Base-by-base conservation (phyloP, 1,284 basidiomycete species). In the Heterobasidion occidentale region DNA sequence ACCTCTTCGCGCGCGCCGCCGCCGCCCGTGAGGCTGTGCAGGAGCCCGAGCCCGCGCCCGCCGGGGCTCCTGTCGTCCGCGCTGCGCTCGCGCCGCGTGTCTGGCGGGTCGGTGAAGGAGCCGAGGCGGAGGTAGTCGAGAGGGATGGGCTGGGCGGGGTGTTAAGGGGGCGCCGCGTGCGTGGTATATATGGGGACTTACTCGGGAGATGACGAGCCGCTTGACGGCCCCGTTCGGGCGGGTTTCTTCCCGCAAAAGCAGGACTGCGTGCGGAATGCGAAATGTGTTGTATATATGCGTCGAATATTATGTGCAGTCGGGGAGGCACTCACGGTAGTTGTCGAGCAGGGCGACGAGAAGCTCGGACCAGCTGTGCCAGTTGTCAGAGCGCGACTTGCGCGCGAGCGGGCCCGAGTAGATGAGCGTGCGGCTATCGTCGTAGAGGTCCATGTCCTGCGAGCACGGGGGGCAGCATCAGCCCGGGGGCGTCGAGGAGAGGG, bases 71-170 rank as follows among this genome's bases (percentile, higher is more conserved):
- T 4, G 15, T 55, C n/a, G n/a, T 38, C 56, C 46, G 61, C 59
- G 15, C 57, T 46, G 71, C 65, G 56, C 77, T 79, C 62, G 85
- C 84, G 84, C 35, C 86, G 79, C 50, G 68, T 73, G 61, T 88
- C 87, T 3, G 80, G 69, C 5, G 77, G 73, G 1, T 67, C 74
- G 36, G 77, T 73, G 65, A 91, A 91, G 20, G 76, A 71, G 15
- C 79, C 87, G 9, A 91, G 72, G 9, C 80, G 80, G n/a, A 92
- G 77, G 61, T 83, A 91, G 51, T 86, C 84, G 2, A 92, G 70
- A 3, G 88, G 86, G 52, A 92, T 79, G 35, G 90, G 89, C 89
- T 91, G 56, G 54, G 55, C 4, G 6, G 27, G 4, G 46, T 49
- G 45, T 56, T 45, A 46, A 45, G 12, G 45, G 51, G 35, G 34